phyloP scores from a whole-genome alignment of 148 eudicot genomes.

The Chenopodium formosanum region DNA sequence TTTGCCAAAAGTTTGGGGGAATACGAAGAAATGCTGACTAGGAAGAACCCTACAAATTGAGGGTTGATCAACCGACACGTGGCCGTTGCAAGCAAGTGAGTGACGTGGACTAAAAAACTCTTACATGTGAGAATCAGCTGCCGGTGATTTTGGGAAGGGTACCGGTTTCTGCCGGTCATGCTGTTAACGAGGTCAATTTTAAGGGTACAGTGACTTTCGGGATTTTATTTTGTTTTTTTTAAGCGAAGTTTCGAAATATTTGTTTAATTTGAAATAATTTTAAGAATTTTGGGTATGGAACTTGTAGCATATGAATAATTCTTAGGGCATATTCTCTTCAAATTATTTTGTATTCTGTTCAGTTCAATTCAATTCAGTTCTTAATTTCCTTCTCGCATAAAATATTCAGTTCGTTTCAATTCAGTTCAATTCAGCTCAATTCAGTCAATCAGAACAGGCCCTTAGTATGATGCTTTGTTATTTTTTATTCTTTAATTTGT shows the following conservation, averaged over 20 bases:
- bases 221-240: not conserved
- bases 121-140: not conserved
- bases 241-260: not conserved
- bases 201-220: not conserved
- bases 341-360: too few species aligned
- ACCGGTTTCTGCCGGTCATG: constrained; percentile 15
- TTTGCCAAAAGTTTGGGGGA: constrained; percentile 33
- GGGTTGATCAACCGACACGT: constrained; percentile 33
- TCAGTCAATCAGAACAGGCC: too few species aligned
- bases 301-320: not conserved
- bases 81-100: constrained; percentile 1
- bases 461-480: too few species aligned
- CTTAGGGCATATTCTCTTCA: not conserved
- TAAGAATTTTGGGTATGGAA: not conserved
- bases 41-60: constrained; percentile 14
- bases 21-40: constrained; percentile 31
- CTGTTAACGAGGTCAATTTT: constrained; percentile 5
- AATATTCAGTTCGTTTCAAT: too few species aligned
- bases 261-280: not conserved
- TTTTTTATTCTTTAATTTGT: too few species aligned
- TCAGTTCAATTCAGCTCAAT: too few species aligned
- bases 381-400: too few species aligned
- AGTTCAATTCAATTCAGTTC: too few species aligned
- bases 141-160: constrained; percentile 14
- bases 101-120: constrained; percentile 16